Base-by-base conservation (phyloP, 2,329 filamentous ascomycete genomes). In the Sodiomyces alkalinus region DNA sequence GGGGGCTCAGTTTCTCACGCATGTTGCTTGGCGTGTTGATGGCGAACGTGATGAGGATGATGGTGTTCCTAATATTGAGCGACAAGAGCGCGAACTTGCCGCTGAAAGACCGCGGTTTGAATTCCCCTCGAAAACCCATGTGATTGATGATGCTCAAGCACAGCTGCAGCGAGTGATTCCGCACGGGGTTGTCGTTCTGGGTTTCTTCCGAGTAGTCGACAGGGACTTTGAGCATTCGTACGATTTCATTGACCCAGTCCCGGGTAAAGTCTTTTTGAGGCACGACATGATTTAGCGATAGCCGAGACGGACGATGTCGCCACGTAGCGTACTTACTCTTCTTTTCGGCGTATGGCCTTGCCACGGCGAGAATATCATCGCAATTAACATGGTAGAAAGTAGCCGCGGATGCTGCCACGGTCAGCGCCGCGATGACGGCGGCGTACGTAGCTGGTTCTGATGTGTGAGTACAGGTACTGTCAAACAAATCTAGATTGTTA, bases 201-300 rank as follows among this genome's bases (percentile, higher is more conserved):
- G 70, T 58, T 34, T 92, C 81, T 27, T 80, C 68, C 0, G 82
- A 79, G 45, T 86, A 92, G 52, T 96, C 87, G 26, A 86, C 70
- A 27, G 75, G 72, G 17, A 81, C 63, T 36, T 75, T 77, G 28
- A 86, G 57, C 32, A 80, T 70, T 22, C 69, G 64, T 29, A 81
- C 73, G 9, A 85, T 58, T 38, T 80, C 74, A 22, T 60, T 63
- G 29, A 80, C 56, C 60, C 75, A 74, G 33, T 74, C 62, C 22
- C 63, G 60, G 29, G 71, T 57, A 38, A 79, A 72, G 28, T 64
- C 68, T 74, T 25, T 7, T 6, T 17, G 10, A 16, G 4, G 4
- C 7, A 9, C 4, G 7, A 3, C 9, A 13, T 20, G 6, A 12
- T 20, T 32, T n/a, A 28, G 21, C 19, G 5, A 18, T 15, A 7